These are phyloP conservation scores for Leccinum truebloodii DNA, from an alignment of 768 basidiomycete species.

Conservation along the genomic window DNA sequence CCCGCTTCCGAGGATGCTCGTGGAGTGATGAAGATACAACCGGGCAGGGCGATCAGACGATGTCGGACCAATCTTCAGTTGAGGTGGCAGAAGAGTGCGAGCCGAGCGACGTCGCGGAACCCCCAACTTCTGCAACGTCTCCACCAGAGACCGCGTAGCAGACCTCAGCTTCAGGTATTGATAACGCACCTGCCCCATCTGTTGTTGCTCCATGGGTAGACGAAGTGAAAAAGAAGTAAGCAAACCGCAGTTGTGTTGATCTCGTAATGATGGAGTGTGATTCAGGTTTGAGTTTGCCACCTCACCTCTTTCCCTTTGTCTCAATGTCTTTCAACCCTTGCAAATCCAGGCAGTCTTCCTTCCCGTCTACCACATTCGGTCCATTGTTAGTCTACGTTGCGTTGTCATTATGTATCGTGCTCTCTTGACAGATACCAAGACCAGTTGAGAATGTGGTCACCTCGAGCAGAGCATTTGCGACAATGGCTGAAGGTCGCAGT, in stretches of 20 bases:
- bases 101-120: conserved; percentile 4
- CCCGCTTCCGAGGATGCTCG: conserved; percentile 12
- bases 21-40: conserved; percentile 19
- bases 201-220: conserved; percentile 12
- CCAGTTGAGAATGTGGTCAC: too few species aligned
- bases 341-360: conserved; percentile 37
- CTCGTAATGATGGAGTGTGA: conserved; percentile 7
- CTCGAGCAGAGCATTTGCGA: too few species aligned
- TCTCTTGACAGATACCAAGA: conserved; percentile 26
- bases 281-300: conserved; percentile 42
- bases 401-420: not conserved
- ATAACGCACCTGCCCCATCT: conserved; percentile 8
- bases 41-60: conserved; percentile 11
- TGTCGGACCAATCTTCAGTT: conserved; percentile 3
- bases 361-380: conserved; percentile 64
- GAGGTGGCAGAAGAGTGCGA: not conserved
- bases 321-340: conserved; percentile 24
- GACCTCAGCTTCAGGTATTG: conserved; percentile 11
- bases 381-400: conserved; percentile 49
- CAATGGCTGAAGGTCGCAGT: too few species aligned
- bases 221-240: conserved; percentile 29
- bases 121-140: not conserved
- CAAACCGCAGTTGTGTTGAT: not conserved
- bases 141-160: conserved; percentile 8
- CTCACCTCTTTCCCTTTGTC: conserved; percentile 45